Base-by-base conservation (phyloP, 2,329 filamentous ascomycete genomes). In the Fusarium verticillioides region DNA sequence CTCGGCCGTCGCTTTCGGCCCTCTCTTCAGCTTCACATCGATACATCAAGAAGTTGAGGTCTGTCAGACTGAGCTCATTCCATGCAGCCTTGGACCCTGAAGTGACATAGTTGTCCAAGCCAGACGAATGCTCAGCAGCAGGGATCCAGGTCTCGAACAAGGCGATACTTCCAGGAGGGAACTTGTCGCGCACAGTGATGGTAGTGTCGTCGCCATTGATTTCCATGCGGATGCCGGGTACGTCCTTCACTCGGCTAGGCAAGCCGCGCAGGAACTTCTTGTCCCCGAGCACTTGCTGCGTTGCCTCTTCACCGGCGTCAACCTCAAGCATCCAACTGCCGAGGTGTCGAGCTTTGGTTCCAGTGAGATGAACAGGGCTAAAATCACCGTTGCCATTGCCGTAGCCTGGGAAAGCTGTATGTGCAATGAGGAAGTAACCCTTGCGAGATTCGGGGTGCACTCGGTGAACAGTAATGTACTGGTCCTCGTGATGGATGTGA, bases 121-220 rank as follows among this genome's bases (percentile, higher is more conserved):
- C 94, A 44, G 92, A 89, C 4, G 93, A 91, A 80, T 97, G 93
- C 79, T 98, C 94, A 4, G 93, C 93, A 30, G 91, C 91, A 8
- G 95, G 95, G 34, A 98, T 96, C 92, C 93, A 98, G 0, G 96
- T 99, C 84, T 98, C 95, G 75, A 98, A 97, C 6, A 99, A 86
- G 6, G 95, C 95, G 75, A 99, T 97, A 74, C 95, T 97, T 66
- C 96, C 96, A 19, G 97, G 95, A 7, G 95, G 94, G 80, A 99
- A 97, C 70, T 91, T 90, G 52, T 95, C 91, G 5, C 93, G 91
- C 21, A 97, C 91, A 2, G 90, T 91, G 72, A 99, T 94, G 63
- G 91, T 88, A 4, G 95, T 96, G 76, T 94, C 91, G 50, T 93
- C 89, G 9, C 88, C 91, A 58, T 90, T 88, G n/a, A 88, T 85